Evolutionary conservation across 1,139 yeast species (phyloP).

Genomic region (Geotrichum klebahnii): DNA sequence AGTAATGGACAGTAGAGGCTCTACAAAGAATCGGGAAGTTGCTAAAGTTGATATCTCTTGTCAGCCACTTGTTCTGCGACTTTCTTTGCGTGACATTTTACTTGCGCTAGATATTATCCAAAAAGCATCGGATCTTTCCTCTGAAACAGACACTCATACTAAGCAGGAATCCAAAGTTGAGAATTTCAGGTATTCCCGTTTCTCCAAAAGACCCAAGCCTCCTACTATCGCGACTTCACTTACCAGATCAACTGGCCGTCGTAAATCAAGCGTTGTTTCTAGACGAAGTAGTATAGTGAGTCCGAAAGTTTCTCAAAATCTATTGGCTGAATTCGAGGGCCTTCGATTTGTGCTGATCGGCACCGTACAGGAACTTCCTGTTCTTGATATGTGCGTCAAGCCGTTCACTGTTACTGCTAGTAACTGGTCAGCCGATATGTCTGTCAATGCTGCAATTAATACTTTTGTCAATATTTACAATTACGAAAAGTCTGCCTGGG

Average conservation of each 20-base stretch:
- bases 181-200: slow-evolving; percentile 25
- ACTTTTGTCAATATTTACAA: slow-evolving; percentile 77
- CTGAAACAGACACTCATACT: slow-evolving; percentile 3
- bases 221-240: slow-evolving; percentile 18
- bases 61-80: slow-evolving; percentile 74
- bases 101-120: slow-evolving; percentile 71
- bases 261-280: neutral
- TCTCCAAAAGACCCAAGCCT: slow-evolving; percentile 21
- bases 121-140: slow-evolving; percentile 56
- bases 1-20: slow-evolving; percentile 65
- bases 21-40: slow-evolving; percentile 52
- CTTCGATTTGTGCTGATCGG: slow-evolving; percentile 83
- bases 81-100: slow-evolving; percentile 81
- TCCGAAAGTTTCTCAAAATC: slow-evolving; percentile 59
- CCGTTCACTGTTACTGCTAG: slow-evolving; percentile 69
- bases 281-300: neutral
- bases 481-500: slow-evolving; percentile 93
- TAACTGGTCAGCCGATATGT: slow-evolving; percentile 81
- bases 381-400: slow-evolving; percentile 70
- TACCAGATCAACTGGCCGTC: slow-evolving; percentile 11
- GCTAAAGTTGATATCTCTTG: slow-evolving; percentile 66
- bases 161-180: neutral
- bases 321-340: slow-evolving; percentile 71
- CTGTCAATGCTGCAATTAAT: slow-evolving; percentile 63
- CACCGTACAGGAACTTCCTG: slow-evolving; percentile 89